Percentiles rank a stretch among this genome's conserved stretches.
Evolutionary conservation across 441 rosid genomes (phyloP).

Genomic region (Gossypium laxum): DNA sequence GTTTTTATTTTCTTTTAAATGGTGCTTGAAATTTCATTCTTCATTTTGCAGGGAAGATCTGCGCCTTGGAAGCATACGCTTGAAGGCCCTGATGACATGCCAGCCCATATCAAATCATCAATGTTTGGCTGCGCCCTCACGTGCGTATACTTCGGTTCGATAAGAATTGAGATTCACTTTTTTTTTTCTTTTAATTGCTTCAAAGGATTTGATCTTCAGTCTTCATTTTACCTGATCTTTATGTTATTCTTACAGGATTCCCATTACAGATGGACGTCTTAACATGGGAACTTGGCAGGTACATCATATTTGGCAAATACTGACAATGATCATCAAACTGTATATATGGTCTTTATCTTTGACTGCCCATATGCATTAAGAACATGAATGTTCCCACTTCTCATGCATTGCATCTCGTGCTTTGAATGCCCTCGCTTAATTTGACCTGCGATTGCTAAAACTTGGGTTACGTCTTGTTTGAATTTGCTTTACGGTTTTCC

Average conservation of each 20-base stretch:
- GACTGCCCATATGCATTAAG: background rate
- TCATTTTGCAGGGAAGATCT: slow-evolving; percentile 52
- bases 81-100: slow-evolving; percentile 97
- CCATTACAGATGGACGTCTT: slow-evolving; percentile 70
- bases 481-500: background rate
- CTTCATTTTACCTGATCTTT: slow-evolving; percentile 5
- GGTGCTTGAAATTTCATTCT: background rate
- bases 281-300: slow-evolving; percentile 98
- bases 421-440: background rate
- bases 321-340: background rate
- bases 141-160: slow-evolving; percentile 28
- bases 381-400: background rate
- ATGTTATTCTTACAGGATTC: slow-evolving; percentile 44
- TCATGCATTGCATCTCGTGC: background rate
- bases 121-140: slow-evolving; percentile 78
- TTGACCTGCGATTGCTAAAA: background rate
- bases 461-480: background rate
- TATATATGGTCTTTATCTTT: background rate
- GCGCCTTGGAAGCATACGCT: slow-evolving; percentile 93
- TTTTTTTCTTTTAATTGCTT: background rate
- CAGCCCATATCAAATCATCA: slow-evolving; percentile 86
- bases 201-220: slow-evolving; percentile 2
- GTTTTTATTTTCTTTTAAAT: background rate
- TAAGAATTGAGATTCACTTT: background rate
- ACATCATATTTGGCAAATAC: background rate